phyloP scores from a whole-genome alignment of 352 stramenopile genomes.

The Phytophthora chlamydospora region DNA sequence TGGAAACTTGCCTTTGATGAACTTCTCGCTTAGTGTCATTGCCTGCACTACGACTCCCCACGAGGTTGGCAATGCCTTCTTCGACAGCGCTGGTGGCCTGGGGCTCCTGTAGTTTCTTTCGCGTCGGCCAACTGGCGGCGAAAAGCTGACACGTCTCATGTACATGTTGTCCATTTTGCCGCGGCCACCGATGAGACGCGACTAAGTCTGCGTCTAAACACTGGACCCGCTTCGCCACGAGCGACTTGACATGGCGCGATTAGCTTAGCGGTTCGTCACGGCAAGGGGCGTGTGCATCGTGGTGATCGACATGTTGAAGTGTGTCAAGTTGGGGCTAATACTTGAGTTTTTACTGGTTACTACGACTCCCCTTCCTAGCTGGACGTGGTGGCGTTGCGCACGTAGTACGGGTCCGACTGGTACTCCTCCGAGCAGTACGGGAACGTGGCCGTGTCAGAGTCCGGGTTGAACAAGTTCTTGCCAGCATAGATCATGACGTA shows the following conservation, averaged over 20 bases:
- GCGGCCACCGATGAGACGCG: conserved; percentile 21
- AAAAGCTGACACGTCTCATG: conserved; percentile 13
- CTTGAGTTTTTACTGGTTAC: not conserved
- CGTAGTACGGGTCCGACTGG: conserved; percentile 54
- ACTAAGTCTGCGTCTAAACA: conserved; percentile 20
- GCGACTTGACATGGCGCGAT: not conserved
- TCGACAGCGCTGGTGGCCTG: not conserved
- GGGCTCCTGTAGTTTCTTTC: conserved; percentile 9
- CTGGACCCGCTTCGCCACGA: conserved; percentile 14
- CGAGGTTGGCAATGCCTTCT: not conserved
- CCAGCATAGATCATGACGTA: conserved; percentile 53
- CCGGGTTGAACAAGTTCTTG: conserved; percentile 47
- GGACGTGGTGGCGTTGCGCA: conserved; percentile 31
- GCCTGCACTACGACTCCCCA: no score
- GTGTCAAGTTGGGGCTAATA: conserved; percentile 10
- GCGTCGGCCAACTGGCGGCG: not conserved
- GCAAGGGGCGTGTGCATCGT: not conserved
- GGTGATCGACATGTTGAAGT: conserved; percentile 20
- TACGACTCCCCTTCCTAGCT: conserved; percentile 6
- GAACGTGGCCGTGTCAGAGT: conserved; percentile 41
- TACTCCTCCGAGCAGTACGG: conserved; percentile 58
- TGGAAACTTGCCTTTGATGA: no score
- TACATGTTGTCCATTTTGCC: not conserved
- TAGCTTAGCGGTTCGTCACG: conserved; percentile 10
- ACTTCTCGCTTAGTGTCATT: no score